Percentiles rank a stretch among this genome's conserved stretches.
Conservation (phyloP, 1,284 basidiomycete species). For the Leccinum olivaceoglutinosum region DNA sequence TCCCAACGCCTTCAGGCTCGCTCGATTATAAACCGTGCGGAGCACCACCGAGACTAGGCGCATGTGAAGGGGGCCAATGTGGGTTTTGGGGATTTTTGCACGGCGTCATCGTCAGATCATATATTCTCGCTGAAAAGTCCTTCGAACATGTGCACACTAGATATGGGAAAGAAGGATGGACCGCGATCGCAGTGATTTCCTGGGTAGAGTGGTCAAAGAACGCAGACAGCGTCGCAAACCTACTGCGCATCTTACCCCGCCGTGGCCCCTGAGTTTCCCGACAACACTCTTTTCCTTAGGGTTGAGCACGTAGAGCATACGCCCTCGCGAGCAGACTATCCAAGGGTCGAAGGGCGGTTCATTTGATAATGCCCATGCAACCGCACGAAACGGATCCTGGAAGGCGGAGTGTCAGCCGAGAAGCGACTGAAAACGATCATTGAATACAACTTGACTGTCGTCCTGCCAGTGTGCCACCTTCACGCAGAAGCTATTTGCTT, state of each 20-base stretch:
- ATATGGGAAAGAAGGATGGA: conserved; percentile 53
- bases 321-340: conserved; percentile 46
- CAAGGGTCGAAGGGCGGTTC: conserved; percentile 45
- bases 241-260: conserved; percentile 44
- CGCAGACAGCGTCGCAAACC: neutral
- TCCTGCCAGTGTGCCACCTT: conserved; percentile 17
- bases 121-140: conserved; percentile 61
- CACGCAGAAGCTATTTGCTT: conserved; percentile 30
- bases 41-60: conserved; percentile 55
- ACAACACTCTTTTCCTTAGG: conserved; percentile 34
- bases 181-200: conserved; percentile 62
- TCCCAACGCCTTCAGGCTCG: conserved; percentile 53
- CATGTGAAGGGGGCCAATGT: conserved; percentile 48
- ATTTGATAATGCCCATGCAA: conserved; percentile 56
- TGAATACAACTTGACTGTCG: conserved; percentile 15
- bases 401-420: conserved; percentile 7
- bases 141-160: conserved; percentile 64
- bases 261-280: conserved; percentile 58
- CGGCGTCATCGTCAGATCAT: conserved; percentile 45
- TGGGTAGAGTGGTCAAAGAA: conserved; percentile 24
- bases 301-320: conserved; percentile 50
- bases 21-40: conserved; percentile 60
- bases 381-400: conserved; percentile 24
- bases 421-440: neutral
- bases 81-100: conserved; percentile 43